Base-by-base conservation (phyloP, 768 basidiomycete species). In the Pleurotus tuoliensis region DNA sequence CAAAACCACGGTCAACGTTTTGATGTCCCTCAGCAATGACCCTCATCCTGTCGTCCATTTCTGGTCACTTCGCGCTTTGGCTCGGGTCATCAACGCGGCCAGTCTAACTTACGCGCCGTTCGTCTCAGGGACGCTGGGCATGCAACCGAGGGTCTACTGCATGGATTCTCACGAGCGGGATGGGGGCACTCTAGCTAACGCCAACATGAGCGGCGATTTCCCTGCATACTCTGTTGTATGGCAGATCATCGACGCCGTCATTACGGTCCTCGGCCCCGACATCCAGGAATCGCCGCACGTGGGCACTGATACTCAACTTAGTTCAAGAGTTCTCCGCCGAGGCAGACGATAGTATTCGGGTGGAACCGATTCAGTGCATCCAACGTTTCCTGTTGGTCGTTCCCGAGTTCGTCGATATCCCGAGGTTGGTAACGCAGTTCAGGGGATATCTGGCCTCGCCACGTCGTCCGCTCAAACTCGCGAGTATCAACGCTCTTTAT, bases 311-410 rank as follows among this genome's bases (percentile, higher is more conserved):
- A 8, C 80, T 96, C 39, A 86, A 90, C 63, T 80, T 98, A 15
- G 88, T 98, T 4, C 82, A 86, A 57, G 89, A 94, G 62, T 92
- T 98, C 64, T 84, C 86, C 3, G 71, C 82, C 39, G 95, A 98
- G 64, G 82, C 86, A 2, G 93, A 97, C 61, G 93, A 96, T 64
- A 86, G 87, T 1, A 87, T 94, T 55, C 80, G 87, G 38, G 91
- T 98, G 2, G 94, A 98, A 68, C 94, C 94, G 2, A 95, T 98
- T 70, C 92, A 90, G 70, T 96, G 94, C 69, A 87, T 94, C 11
- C 96, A 98, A 64, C 96, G 98, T 67, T 88, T 97, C 76, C 80
- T 98, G 40, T 95, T 99, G 86, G 98, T 98, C 62, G 88, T 91
- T 0, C 88, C 94, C 0, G 84, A 91, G 59, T 81, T 92, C 53